Base-by-base conservation (phyloP, 441 rosid species). In the Populus hybrid region DNA sequence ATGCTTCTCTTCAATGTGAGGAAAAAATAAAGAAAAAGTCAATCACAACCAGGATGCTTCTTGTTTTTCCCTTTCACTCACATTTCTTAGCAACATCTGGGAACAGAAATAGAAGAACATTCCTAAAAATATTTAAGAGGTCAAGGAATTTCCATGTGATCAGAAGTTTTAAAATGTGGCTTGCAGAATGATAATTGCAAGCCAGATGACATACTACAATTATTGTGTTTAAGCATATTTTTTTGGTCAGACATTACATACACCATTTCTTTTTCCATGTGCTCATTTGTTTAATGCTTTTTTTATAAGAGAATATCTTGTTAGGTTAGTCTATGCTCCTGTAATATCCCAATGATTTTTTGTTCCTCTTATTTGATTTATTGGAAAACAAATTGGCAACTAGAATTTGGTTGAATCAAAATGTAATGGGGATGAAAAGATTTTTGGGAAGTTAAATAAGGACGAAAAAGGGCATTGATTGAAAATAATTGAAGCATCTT, bases 21-120 rank as follows among this genome's bases (percentile, higher is more conserved):
- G 28, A 38, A 10, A 61, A 70, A 74, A 57, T 23, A 7, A 9
- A 71, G 26, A 73, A 38, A 77, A 69, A 70, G 69, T 70, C 35
- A 70, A 57, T 59, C 35, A 71, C 9, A 69, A 71, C 53, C 21
- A 40, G 32, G 59, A 9, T 75, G 64, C 30, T 35, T 35, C 35
- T 77, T 42, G 53, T 42, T 42, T 38, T 10, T 12, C 28, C 26
- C 28, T 65, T 11, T 65, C 28, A 21, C 28, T 9, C 68, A n/a
- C 14, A 7, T 65, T 23, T 65, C 21, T 65, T 21, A n/a, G 68
- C 26, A 10, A 65, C 28, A 23, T 10, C 23, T 24, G 68, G 24
- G 68, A 65, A 7, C 68, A 42, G 4, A 11, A 65, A 65, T 23
- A 21, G 9, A 23, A 19, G 12, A 21, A 26, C 32, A 65, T 65